phyloP scores from a whole-genome alignment of 1,139 yeast species.

The Dujonia santamariae region DNA sequence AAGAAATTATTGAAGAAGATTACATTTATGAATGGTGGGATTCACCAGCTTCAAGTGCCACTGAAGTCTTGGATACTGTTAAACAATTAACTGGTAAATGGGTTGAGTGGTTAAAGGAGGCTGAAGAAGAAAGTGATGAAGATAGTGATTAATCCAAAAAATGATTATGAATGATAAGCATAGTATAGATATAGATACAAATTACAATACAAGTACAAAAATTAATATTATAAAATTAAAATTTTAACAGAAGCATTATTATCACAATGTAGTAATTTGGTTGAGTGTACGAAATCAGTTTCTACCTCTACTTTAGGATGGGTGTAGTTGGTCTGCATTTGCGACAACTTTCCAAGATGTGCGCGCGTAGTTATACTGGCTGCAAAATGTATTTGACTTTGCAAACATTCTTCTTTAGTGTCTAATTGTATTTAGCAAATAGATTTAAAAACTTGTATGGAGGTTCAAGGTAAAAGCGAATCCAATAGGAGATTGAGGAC shows the following conservation, averaged over 20 bases:
- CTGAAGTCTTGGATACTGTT: conserved; percentile 43
- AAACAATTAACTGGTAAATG: conserved; percentile 64
- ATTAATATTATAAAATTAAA: no score
- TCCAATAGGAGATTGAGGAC: conserved; percentile 3
- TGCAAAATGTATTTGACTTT: conserved; percentile 3
- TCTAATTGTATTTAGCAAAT: not conserved
- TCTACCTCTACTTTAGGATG: no score
- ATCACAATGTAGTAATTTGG: no score
- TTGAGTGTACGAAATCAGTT: no score
- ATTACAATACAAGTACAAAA: no score
- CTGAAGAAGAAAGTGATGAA: conserved; percentile 71
- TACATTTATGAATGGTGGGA: conserved; percentile 82
- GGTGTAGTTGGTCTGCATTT: no score
- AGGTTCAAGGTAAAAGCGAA: not conserved
- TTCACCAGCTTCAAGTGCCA: conserved; percentile 34
- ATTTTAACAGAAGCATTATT: no score
- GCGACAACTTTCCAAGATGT: no score
- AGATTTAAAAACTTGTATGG: not conserved
- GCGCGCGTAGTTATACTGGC: no score
- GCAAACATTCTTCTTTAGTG: not conserved
- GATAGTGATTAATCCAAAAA: conserved; percentile 19
- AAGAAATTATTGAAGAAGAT: conserved; percentile 80
- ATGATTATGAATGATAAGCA: no score
- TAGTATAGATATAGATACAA: not conserved
- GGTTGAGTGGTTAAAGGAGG: conserved; percentile 83